Percentiles rank a stretch among this genome's conserved stretches.
phyloP scores from a whole-genome alignment of 2,329 filamentous ascomycete species.

The Phaeosphaeriaceae sp. region DNA sequence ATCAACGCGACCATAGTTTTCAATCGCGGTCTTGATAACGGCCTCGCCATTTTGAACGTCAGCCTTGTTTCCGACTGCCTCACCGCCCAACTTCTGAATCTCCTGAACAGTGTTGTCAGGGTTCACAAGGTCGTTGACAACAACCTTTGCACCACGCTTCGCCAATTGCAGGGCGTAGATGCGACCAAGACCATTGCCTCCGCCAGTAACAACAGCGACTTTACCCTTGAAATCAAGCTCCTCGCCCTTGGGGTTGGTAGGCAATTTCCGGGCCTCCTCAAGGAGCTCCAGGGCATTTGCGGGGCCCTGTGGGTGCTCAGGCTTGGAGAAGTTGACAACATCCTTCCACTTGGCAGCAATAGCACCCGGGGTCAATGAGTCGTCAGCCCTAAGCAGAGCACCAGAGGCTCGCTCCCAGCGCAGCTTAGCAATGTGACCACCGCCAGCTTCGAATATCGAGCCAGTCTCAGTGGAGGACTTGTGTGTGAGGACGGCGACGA shows the following conservation, averaged over 20 bases:
- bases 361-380: conserved; percentile 84
- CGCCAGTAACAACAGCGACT: conserved; percentile 47
- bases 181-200: conserved; percentile 72
- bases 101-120: conserved; percentile 90
- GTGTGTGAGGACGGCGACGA: conserved; percentile 89
- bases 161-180: conserved; percentile 88
- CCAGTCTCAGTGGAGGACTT: conserved; percentile 87
- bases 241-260: conserved; percentile 41
- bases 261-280: conserved; percentile 37
- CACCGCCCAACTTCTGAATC: conserved; percentile 86
- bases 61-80: conserved; percentile 91
- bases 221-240: conserved; percentile 47
- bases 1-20: conserved; percentile 90
- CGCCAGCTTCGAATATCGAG: conserved; percentile 90
- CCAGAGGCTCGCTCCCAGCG: conserved; percentile 94
- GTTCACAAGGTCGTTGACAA: conserved; percentile 95
- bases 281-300: conserved; percentile 85
- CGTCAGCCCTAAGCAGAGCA: conserved; percentile 86
- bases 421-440: conserved; percentile 89
- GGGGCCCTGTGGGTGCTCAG: conserved; percentile 81
- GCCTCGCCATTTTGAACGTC: conserved; percentile 90
- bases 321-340: conserved; percentile 82
- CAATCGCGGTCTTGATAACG: conserved; percentile 91
- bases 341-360: conserved; percentile 89
- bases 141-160: conserved; percentile 81